phyloP scores from a whole-genome alignment of 768 basidiomycete species.

The Auriscalpium vulgare region DNA sequence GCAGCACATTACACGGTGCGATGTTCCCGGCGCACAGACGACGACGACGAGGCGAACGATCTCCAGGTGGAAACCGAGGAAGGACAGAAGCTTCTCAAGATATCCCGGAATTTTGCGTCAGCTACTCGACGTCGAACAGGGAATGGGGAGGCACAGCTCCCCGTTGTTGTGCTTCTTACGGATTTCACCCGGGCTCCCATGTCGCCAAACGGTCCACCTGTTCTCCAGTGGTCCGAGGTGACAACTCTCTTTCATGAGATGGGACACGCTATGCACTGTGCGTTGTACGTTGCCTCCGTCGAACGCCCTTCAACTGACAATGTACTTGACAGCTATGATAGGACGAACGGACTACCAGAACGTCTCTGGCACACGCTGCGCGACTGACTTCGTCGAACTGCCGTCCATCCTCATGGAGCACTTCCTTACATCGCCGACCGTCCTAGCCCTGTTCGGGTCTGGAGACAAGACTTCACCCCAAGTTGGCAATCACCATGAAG shows the following conservation, averaged over 20 bases:
- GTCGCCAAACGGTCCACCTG: slow-evolving; percentile 52
- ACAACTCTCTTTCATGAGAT: slow-evolving; percentile 96
- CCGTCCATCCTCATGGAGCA: slow-evolving; percentile 99
- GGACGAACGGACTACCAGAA: slow-evolving; percentile 97
- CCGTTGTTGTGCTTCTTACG: slow-evolving; percentile 84
- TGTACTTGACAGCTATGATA: slow-evolving; percentile 72
- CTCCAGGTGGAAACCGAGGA: slow-evolving; percentile 28
- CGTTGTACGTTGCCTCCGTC: slow-evolving; percentile 27
- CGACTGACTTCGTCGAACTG: slow-evolving; percentile 96
- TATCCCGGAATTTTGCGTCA: slow-evolving; percentile 58
- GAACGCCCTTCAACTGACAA: slow-evolving; percentile 1
- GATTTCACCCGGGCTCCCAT: slow-evolving; percentile 66
- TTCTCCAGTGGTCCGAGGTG: slow-evolving; percentile 89
- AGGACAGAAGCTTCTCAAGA: slow-evolving; percentile 23
- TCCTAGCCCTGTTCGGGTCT: slow-evolving; percentile 76
- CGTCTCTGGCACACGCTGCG: slow-evolving; percentile 93
- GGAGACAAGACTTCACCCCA: slow-evolving; percentile 36
- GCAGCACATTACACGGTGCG: slow-evolving; percentile 98
- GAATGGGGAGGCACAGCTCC: slow-evolving; percentile 75
- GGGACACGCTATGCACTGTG: slow-evolving; percentile 99
- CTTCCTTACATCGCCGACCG: slow-evolving; percentile 78
- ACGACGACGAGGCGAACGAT: slow-evolving; percentile 77
- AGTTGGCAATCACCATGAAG: slow-evolving; percentile 58
- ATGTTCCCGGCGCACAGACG: slow-evolving; percentile 86
- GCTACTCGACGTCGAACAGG: slow-evolving; percentile 52